Base-by-base conservation (phyloP, 1,284 basidiomycete genomes). In the Mycosarcoma mackinlayi region DNA sequence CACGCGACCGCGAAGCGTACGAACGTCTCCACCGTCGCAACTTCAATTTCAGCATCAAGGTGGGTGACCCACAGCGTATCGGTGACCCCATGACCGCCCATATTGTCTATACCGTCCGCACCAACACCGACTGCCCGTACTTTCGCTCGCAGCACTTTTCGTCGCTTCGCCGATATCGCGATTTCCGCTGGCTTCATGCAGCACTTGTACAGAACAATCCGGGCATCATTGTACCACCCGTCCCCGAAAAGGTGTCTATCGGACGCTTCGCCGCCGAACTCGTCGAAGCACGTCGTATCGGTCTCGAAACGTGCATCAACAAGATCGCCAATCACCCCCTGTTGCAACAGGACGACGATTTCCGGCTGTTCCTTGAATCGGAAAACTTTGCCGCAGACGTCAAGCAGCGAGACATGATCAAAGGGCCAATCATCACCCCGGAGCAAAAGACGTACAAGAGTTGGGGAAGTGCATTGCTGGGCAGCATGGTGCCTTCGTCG, bases 131-230 rank as follows among this genome's bases (percentile, higher is more conserved):
- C 57, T 54, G 61, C 41, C 60, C 74, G 9, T 34, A 46, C 45
- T 75, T 80, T 42, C 55, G 70, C 13, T 45, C 67, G 9, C 30
- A 24, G 25, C 65, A 77, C 19, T 76, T 79, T 34, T 80, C 93
- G 4, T 94, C 96, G 33, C 88, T 99, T 7, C 88, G 95, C 18
- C 89, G 95, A 21, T 99, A 96, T 84, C 93, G 92, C 19, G 96
- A 99, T 83, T 99, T 98, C 80, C 87, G 97, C 19, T 98, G 96
- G 95, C 85, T 99, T 0, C 96, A 92, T 82, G 94, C 95, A 76
- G 90, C 90, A 0, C 87, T 99, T 1, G 91, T 90, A 0, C 83
- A 86, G 76, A 98, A 97, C 84, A 98, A 98, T 79, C 94, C 96
- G 1, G 96, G 95, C 4, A 93, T 98, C 5, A 91, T 98, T 45